Evolutionary conservation across 208 protist species (phyloP).

Genomic region (Angomonas deanei): DNA sequence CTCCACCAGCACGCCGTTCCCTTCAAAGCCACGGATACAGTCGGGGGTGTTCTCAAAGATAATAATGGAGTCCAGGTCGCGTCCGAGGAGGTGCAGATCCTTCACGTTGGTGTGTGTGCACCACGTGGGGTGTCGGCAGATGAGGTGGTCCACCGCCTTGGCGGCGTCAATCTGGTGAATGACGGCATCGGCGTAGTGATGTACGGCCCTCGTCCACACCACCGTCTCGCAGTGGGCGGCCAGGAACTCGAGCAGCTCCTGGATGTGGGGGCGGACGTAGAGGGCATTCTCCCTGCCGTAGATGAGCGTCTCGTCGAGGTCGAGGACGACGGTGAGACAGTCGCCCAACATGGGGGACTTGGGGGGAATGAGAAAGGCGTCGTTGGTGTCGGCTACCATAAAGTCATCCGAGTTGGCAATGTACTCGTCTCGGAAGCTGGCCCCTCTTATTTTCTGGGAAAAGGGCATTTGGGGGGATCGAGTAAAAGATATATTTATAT

Average conservation of each 20-base stretch:
- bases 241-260: slow-evolving; percentile 76
- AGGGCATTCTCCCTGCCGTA: slow-evolving; percentile 82
- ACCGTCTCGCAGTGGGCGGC: slow-evolving; percentile 73
- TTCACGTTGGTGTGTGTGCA: slow-evolving; percentile 63
- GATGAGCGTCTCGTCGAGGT: slow-evolving; percentile 90
- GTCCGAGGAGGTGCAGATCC: slow-evolving; percentile 76
- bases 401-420: background rate
- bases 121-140: slow-evolving; percentile 78
- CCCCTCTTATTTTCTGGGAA: slow-evolving; percentile 39
- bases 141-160: slow-evolving; percentile 54
- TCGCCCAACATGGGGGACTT: slow-evolving; percentile 32
- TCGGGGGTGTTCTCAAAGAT: slow-evolving; percentile 91
- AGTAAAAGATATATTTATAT: slow-evolving; percentile 5
- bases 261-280: slow-evolving; percentile 82
- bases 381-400: background rate
- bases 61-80: slow-evolving; percentile 64
- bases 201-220: slow-evolving; percentile 82
- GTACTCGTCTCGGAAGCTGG: slow-evolving; percentile 41
- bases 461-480: slow-evolving; percentile 8
- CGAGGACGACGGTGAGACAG: slow-evolving; percentile 85
- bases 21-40: slow-evolving; percentile 82
- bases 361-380: slow-evolving; percentile 28
- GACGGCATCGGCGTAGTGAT: slow-evolving; percentile 83
- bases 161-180: slow-evolving; percentile 73
- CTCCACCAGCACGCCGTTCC: slow-evolving; percentile 79